phyloP scores from a whole-genome alignment of 164 flowering plant species.

The Cinnamomum micranthum region DNA sequence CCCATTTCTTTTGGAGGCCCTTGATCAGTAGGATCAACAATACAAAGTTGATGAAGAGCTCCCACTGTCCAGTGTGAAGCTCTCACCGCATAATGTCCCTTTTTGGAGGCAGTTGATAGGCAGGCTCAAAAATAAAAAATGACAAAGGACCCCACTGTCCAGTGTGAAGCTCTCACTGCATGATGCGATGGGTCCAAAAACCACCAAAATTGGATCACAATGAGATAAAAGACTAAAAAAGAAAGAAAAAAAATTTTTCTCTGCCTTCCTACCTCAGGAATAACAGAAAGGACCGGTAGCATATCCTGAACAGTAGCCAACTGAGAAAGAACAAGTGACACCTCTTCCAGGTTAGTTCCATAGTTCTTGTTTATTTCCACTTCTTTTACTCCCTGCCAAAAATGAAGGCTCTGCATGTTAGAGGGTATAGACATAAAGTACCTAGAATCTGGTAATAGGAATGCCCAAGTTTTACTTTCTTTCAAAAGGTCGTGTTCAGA shows the following conservation, averaged over 20 bases:
- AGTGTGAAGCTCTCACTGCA: not conserved
- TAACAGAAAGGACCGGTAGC: constrained; percentile 49
- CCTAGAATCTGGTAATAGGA: not conserved
- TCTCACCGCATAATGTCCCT: too few relatives aligned
- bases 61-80: not conserved
- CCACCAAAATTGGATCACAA: not conserved
- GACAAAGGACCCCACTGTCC: not conserved
- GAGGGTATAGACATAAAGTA: not conserved
- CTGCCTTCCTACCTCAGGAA: constrained; percentile 59
- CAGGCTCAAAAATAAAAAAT: too few relatives aligned
- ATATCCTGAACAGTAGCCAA: constrained; percentile 49
- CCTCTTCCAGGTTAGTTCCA: constrained; percentile 27
- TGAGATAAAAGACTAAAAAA: not conserved
- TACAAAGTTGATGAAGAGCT: not conserved
- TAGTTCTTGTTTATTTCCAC: constrained; percentile 16
- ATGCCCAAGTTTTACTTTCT: not conserved
- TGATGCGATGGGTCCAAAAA: not conserved
- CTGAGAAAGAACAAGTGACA: constrained; percentile 35
- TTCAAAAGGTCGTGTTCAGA: not conserved
- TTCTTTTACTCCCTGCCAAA: constrained; percentile 31
- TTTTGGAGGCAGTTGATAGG: too few relatives aligned
- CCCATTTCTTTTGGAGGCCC: too few relatives aligned
- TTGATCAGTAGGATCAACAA: too few relatives aligned
- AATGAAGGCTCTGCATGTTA: not conserved
- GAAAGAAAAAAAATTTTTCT: not conserved